Percentiles rank a stretch among this genome's conserved stretches.
These are phyloP conservation scores for Aspergillus incahuasiensis DNA, from an alignment of 495 filamentous ascomycete species.

Conservation along the genomic window DNA sequence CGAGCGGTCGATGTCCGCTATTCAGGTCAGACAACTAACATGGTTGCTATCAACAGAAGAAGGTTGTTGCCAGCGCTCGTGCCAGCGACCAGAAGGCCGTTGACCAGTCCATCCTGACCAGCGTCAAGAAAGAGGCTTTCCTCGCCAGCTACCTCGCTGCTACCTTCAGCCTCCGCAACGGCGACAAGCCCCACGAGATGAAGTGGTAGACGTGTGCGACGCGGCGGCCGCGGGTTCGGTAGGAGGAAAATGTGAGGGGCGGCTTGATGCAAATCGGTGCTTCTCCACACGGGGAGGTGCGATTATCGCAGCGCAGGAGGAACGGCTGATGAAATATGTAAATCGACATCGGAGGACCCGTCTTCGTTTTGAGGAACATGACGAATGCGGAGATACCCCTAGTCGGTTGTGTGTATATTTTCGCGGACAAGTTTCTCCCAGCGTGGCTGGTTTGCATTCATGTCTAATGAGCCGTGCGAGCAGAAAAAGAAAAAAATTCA, in stretches of 20 bases:
- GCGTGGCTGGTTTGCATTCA: constrained; percentile 36
- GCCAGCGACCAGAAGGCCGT: constrained; percentile 96
- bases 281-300: constrained; percentile 17
- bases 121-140: constrained; percentile 92
- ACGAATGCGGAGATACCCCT: constrained; percentile 28
- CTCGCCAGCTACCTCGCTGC: constrained; percentile 84
- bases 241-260: constrained; percentile 42
- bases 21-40: constrained; percentile 13
- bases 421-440: constrained; percentile 28
- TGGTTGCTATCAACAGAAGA: constrained; percentile 65
- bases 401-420: constrained; percentile 32
- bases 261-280: constrained; percentile 40
- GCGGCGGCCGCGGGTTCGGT: constrained; percentile 47
- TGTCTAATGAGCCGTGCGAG: constrained; percentile 35
- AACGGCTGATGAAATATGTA: constrained; percentile 39
- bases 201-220: constrained; percentile 63
- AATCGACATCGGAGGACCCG: constrained; percentile 35
- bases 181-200: constrained; percentile 98
- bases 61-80: constrained; percentile 81
- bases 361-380: constrained; percentile 31
- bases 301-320: constrained; percentile 26
- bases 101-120: constrained; percentile 85
- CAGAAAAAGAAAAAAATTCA: constrained; percentile 40
- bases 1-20: not conserved
- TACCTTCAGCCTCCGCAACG: constrained; percentile 94